Percentiles rank a stretch among this genome's conserved stretches.
phyloP scores from a whole-genome alignment of 805 yeast species.

The Schwanniomyces sp. region DNA sequence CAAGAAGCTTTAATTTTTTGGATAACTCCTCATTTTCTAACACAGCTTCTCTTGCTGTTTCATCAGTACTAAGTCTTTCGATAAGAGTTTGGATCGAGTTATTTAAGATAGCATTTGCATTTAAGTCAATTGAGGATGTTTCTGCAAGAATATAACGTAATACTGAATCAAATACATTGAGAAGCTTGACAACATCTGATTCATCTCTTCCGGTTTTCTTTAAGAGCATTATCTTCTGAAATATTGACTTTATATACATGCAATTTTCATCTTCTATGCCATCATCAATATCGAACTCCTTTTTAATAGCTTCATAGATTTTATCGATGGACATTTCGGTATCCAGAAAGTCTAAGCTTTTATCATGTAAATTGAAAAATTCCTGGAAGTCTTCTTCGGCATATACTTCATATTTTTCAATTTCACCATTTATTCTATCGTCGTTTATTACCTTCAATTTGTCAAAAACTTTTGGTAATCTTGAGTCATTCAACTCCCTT shows the following conservation, averaged over 20 bases:
- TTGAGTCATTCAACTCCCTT: slow-evolving; percentile 36
- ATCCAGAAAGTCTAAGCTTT: not conserved
- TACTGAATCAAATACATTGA: slow-evolving; percentile 30
- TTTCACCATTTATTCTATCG: slow-evolving; percentile 32
- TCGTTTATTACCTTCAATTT: slow-evolving; percentile 31
- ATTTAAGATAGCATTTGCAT: slow-evolving; percentile 26
- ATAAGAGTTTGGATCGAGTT: slow-evolving; percentile 33
- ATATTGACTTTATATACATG: slow-evolving; percentile 15
- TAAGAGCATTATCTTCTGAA: slow-evolving; percentile 24
- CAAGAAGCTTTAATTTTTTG: slow-evolving; percentile 18
- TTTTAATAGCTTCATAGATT: slow-evolving; percentile 11
- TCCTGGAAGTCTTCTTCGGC: slow-evolving; percentile 41
- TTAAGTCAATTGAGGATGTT: slow-evolving; percentile 19
- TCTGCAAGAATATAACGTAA: slow-evolving; percentile 30
- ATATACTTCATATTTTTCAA: slow-evolving; percentile 35
- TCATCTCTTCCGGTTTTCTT: slow-evolving; percentile 23
- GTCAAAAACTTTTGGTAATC: slow-evolving; percentile 34
- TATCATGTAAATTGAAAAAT: slow-evolving; percentile 8
- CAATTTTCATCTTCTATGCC: slow-evolving; percentile 1
- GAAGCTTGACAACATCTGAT: slow-evolving; percentile 22
- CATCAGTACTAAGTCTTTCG: slow-evolving; percentile 34
- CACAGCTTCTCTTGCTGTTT: slow-evolving; percentile 33
- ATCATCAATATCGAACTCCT: slow-evolving; percentile 3
- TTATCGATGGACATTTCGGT: slow-evolving; percentile 11
- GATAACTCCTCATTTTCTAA: slow-evolving; percentile 27